phyloP scores from a whole-genome alignment of 169 alveolate species.

The Plasmodium berghei region DNA sequence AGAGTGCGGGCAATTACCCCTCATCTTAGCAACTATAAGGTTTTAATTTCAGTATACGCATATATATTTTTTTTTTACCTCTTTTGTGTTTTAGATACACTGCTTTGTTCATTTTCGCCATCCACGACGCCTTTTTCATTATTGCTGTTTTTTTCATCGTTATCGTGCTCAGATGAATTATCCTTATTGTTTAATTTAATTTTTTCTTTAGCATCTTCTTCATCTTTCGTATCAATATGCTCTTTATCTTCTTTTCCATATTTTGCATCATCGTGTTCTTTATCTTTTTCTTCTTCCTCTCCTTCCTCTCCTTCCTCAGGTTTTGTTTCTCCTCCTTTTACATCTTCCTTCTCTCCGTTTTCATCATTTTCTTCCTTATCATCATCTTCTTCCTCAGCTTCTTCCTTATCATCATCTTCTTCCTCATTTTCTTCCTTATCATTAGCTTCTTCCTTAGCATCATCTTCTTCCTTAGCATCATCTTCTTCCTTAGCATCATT shows the following conservation, averaged over 20 bases:
- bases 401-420: constrained; percentile 15
- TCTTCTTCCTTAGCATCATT: constrained; percentile 12
- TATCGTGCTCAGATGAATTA: neutral
- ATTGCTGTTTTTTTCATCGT: constrained; percentile 9
- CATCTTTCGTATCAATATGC: neutral
- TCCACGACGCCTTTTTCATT: neutral
- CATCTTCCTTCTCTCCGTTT: constrained; percentile 7
- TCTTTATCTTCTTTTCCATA: neutral
- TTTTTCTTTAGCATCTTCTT: neutral
- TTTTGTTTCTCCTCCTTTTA: neutral
- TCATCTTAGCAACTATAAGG: neutral
- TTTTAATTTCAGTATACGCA: neutral
- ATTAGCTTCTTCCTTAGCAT: neutral
- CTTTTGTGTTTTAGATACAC: constrained; percentile 39
- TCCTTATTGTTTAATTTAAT: neutral
- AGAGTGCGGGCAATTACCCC: neutral
- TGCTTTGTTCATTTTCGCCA: constrained; percentile 19
- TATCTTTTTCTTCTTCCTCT: neutral
- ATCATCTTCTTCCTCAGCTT: neutral
- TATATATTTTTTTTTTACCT: constrained; percentile 33
- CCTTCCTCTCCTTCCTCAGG: neutral
- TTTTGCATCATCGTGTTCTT: neutral
- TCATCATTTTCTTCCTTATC: neutral
- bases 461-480: constrained; percentile 2
- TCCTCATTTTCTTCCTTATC: constrained; percentile 5